Evolutionary conservation across 495 filamentous ascomycete species (phyloP), one percentile per base, ranked within the genome.

Genomic region (Lasiosphaeris hirsuta): DNA sequence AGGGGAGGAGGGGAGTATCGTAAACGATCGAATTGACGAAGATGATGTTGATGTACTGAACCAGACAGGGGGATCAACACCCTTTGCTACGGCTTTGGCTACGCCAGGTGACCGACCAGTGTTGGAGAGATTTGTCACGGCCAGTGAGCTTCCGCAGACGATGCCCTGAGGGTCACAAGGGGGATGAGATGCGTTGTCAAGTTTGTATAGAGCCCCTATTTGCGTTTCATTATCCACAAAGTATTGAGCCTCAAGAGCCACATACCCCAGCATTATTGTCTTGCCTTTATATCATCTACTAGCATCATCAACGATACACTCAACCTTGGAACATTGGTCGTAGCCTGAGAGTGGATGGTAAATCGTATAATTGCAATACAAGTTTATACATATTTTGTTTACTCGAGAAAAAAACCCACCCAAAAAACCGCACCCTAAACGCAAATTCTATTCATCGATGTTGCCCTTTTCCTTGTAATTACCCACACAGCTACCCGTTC

Each of bases 401-500:
- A 30, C 23, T 30, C 23, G 2, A 30, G 5, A 30, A 30, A 30
- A n/a, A n/a, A n/a, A n/a, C n/a, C n/a, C n/a, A n/a, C n/a, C n/a
- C n/a, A n/a, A n/a, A n/a, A n/a, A n/a, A n/a, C n/a, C 23, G 23
- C n/a, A 30, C 23, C 23, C 23, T 30, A 2, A 30, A 30, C 23
- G 23, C 23, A 2, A 30, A 30, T 30, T 30, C 23, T 5, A 30
- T 30, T 5, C 23, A 5, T 5, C 23, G 5, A 30, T 30, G 23
- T 30, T 5, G 23, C 23, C 23, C 23, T 2, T 2, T 30, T 30
- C 23, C 23, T 30, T 30, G 23, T 30, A 30, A 30, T 30, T 30
- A 30, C n/a, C 35, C 34, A 6, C 18, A 17, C 11, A 34, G 13
- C 10, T 17, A 35, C 8, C 42, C 17, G 10, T 57, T 80, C 76